Percentiles rank a stretch among this genome's conserved stretches.
Evolutionary conservation across 768 basidiomycete species (phyloP).

Genomic region (Mycena filopes): DNA sequence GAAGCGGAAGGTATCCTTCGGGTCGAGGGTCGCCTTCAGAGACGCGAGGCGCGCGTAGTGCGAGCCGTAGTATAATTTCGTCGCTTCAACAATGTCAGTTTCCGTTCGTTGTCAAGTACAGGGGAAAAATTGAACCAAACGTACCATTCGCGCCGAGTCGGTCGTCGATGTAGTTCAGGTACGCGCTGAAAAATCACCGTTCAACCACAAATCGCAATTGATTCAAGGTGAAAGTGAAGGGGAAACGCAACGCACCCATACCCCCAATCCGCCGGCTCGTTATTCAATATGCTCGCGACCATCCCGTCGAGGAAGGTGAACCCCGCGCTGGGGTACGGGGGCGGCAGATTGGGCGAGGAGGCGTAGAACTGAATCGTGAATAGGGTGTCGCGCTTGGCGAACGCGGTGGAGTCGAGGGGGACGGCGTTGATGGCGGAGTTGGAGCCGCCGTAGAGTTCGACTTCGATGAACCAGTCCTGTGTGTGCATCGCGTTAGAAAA

Average conservation of each 20-base stretch:
- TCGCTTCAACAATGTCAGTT: constrained; percentile 10
- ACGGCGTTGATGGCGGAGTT: constrained; percentile 46
- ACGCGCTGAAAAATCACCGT: constrained; percentile 46
- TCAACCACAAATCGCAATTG: constrained; percentile 5
- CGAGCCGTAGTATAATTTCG: constrained; percentile 24
- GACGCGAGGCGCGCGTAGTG: constrained; percentile 18
- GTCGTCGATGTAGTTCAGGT: constrained; percentile 55
- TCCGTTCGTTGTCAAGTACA: constrained; percentile 1
- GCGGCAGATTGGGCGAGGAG: constrained; percentile 33
- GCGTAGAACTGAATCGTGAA: constrained; percentile 49
- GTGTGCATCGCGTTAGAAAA: constrained; percentile 10
- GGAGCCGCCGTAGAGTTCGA: constrained; percentile 43
- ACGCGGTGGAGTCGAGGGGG: constrained; percentile 43
- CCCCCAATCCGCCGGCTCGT: constrained; percentile 42
- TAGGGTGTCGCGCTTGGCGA: constrained; percentile 44
- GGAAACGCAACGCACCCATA: constrained; percentile 38
- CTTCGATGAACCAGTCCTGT: constrained; percentile 40
- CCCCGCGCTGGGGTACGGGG: constrained; percentile 47
- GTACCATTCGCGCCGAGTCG: constrained; percentile 46
- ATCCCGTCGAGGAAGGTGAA: constrained; percentile 49
- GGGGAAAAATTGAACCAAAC: constrained; percentile 25
- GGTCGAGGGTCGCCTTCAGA: constrained; percentile 20
- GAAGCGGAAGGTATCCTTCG: constrained; percentile 26
- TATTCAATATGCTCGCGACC: constrained; percentile 39
- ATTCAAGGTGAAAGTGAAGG: constrained; percentile 8